These are phyloP conservation scores for Chrysanthemum makinoi DNA, from an alignment of 129 eudicot genomes.

Conservation along the genomic window DNA sequence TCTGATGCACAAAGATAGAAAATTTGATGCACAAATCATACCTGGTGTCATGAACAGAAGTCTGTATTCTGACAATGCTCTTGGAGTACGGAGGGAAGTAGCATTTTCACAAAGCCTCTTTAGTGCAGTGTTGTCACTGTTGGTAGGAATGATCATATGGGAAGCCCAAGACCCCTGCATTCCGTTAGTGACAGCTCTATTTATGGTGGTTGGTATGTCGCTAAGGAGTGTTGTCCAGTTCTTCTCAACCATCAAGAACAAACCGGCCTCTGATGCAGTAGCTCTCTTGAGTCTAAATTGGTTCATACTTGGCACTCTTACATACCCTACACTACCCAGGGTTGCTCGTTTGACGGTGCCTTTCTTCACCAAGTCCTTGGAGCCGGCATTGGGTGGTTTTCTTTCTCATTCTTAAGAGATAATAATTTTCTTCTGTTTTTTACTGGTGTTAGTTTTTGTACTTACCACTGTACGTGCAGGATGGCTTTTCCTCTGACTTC, in stretches of 20 bases:
- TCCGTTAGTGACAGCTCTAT: constrained; percentile 78
- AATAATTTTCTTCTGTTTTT: not conserved
- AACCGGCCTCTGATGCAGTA: constrained; percentile 58
- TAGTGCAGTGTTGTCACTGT: constrained; percentile 54
- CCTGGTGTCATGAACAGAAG: constrained; percentile 2
- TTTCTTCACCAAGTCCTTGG: constrained; percentile 15
- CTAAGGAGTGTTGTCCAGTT: constrained; percentile 50
- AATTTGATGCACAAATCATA: constrained; percentile 11
- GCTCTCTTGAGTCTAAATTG: constrained; percentile 83
- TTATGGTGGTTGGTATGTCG: constrained; percentile 62
- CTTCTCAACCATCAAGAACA: constrained; percentile 48
- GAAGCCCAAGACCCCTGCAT: constrained; percentile 73
- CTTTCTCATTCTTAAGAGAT: constrained; percentile 13
- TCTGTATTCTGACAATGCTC: constrained; percentile 7
- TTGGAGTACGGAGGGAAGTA: constrained; percentile 41
- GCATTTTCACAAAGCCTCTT: constrained; percentile 63
- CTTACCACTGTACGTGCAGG: constrained; percentile 10
- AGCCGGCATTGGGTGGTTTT: constrained; percentile 14
- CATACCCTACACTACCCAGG: constrained; percentile 61
- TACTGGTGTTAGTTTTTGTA: not conserved
- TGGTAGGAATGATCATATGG: constrained; percentile 63
- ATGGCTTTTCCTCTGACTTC: constrained; percentile 22
- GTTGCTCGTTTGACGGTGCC: constrained; percentile 45
- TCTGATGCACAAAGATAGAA: constrained; percentile 22
- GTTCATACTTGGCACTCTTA: constrained; percentile 73